Evolutionary conservation across 495 filamentous ascomycete genomes (phyloP).

Genomic region (Pseudomonodictys pantanalensis): DNA sequence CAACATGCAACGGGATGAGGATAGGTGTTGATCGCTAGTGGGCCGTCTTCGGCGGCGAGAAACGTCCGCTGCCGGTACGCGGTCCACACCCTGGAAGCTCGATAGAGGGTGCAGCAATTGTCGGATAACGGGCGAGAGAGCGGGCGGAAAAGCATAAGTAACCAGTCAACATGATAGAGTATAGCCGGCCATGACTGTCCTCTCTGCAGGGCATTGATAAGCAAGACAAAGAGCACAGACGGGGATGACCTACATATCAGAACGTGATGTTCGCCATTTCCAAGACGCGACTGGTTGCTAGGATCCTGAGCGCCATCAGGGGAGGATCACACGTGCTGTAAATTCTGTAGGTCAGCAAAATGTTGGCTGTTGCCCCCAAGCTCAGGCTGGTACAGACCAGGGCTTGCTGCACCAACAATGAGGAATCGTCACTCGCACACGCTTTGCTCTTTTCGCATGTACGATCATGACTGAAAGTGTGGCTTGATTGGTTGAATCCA

Average conservation of each 20-base stretch:
- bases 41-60: not conserved
- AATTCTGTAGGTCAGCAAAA: not conserved
- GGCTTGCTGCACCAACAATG: no score
- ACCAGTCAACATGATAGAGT: not conserved
- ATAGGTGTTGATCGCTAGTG: not conserved
- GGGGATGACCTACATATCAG: conserved; percentile 15
- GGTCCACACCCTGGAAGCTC: not conserved
- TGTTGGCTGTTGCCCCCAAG: not conserved
- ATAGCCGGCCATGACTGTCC: not conserved
- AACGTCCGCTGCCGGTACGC: not conserved
- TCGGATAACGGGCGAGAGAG: not conserved
- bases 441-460: no score
- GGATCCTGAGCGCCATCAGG: not conserved
- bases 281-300: conserved; percentile 2
- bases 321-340: conserved; percentile 15
- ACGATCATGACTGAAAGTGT: no score
- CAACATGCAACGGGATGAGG: not conserved
- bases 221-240: conserved; percentile 14
- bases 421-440: no score
- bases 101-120: not conserved
- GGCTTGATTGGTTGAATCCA: not conserved
- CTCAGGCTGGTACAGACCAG: no score
- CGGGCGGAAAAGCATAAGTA: not conserved
- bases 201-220: conserved; percentile 21
- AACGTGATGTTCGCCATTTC: conserved; percentile 1